Evolutionary conservation across 176 grass and related monocot species (phyloP), one percentile per base, ranked within the genome.

Genomic region (Paspalum vaginatum): DNA sequence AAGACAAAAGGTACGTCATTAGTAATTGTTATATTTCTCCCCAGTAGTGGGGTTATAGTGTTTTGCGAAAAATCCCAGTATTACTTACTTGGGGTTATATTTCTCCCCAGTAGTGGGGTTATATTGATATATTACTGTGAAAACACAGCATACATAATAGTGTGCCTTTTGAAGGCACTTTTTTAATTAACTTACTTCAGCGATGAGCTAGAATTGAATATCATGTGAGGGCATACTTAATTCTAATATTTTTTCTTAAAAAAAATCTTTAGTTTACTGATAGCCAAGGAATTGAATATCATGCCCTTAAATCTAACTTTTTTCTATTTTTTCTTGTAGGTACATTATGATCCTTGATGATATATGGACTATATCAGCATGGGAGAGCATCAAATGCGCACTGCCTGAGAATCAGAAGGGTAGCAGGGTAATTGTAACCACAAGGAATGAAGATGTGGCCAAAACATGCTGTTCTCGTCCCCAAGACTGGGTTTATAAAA

Each of bases 391-490:
- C 22, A 70, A 41, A 62, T 74, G 41, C 66, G 86, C 67, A 44
- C 82, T 92, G 8, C 81, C 89, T 72, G 67, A 92, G 15, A 78
- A 73, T 39, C 60, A 41, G 16, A 86, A 70, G 15, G 83, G 90
- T 42, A 92, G 83, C 62, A 85, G 81, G 39, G 57, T 92, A 25
- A 75, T 92, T 10, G 68, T 88, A 9, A 88, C 86, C 6, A 92
- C 90, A 0, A 24, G 86, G 5, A 86, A 65, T 27, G 62, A 67
- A 70, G 62, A 61, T 41, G 83, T 92, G 12, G 75, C 87, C 0
- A 75, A 89, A 61, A 61, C n/a, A 15, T 92, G 86, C 26, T 83
- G 67, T 55, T 86, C 12, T 56, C 83, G 4, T 72, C 70, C 20
- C 8, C 37, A 85, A 42, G 70, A 79, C 67, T 53, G 85, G 44